These are phyloP conservation scores for Aspergillus haitiensis DNA, from an alignment of 495 filamentous ascomycete genomes.

Conservation along the genomic window DNA sequence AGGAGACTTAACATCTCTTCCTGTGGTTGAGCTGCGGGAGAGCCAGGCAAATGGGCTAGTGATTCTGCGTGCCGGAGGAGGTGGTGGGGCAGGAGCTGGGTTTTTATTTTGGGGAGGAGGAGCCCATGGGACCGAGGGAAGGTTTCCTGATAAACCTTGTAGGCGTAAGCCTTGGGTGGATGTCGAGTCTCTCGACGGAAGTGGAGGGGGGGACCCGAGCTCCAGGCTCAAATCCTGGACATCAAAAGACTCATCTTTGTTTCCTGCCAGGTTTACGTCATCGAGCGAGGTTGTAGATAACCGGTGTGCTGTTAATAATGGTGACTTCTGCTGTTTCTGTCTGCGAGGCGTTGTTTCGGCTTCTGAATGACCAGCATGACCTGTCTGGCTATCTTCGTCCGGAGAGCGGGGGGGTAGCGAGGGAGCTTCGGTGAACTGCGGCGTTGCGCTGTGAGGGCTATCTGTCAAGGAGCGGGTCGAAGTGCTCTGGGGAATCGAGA, in stretches of 20 bases:
- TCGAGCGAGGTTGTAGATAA: slow-evolving; percentile 66
- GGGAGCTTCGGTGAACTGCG: slow-evolving; percentile 40
- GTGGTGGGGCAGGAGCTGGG: slow-evolving; percentile 42
- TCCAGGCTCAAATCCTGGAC: slow-evolving; percentile 23
- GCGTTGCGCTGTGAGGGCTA: slow-evolving; percentile 43
- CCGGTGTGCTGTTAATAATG: slow-evolving; percentile 59
- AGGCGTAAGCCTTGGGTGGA: slow-evolving; percentile 41
- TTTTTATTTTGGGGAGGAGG: slow-evolving; percentile 42
- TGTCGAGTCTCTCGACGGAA: slow-evolving; percentile 51
- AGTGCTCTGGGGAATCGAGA: slow-evolving; percentile 38
- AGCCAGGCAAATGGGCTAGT: slow-evolving; percentile 84
- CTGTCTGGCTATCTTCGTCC: slow-evolving; percentile 34
- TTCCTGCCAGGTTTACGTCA: slow-evolving; percentile 67
- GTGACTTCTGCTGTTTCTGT: slow-evolving; percentile 48
- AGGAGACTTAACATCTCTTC: slow-evolving; percentile 60
- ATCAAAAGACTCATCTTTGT: slow-evolving; percentile 38
- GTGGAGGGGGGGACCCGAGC: slow-evolving; percentile 49
- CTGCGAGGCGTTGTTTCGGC: slow-evolving; percentile 37
- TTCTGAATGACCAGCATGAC: slow-evolving; percentile 29
- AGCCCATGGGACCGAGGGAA: slow-evolving; percentile 56
- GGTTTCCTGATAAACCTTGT: slow-evolving; percentile 50
- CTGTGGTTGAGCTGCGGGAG: slow-evolving; percentile 65
- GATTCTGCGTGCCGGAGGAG: slow-evolving; percentile 61
- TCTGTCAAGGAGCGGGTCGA: slow-evolving; percentile 52
- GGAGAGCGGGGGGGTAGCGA: slow-evolving; percentile 34